Base-by-base conservation (phyloP, 75 land plant genomes). In the Sequoiadendron giganteum region DNA sequence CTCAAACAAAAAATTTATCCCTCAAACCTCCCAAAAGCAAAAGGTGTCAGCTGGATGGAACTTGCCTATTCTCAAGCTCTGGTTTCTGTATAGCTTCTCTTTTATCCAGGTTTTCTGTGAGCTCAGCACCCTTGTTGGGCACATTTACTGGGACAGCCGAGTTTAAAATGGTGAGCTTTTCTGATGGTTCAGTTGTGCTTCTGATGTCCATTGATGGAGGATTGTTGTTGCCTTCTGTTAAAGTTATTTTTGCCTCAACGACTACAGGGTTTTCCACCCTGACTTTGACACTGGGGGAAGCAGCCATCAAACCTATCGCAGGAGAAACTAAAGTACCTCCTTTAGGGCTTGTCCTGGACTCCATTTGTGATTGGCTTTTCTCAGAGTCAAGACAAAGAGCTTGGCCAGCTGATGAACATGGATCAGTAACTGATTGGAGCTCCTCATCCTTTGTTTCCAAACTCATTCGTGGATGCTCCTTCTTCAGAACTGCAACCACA, bases 241-340 rank as follows among this genome's bases (percentile, higher is more conserved):
- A 14, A 3, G 1, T 15, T 36, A 36, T 38, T 76, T 76, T 36
- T 76, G 38, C 79, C 79, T 76, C 36, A 30, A 16, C 19, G 38
- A 2, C 40, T 76, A 30, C 79, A 76, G 79, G 36, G 79, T 76
- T 76, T 38, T 76, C 79, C 40, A 14, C 14, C 38, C 38, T 38
- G 40, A 18, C 40, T 76, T 76, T 76, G 11, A 76, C 40, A 38
- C 38, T 38, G 16, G 79, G 21, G 40, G 79, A 76, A 76, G 39
- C 79, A 38, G 79, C 79, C 80, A 77, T 77, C 80, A 77, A 77
- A 18, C 42, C 80, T 77, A 38, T 77, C 19, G 38, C 42, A 77
- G 80, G 19, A 38, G 40, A 15, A 38, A 77, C 80, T 38, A 38
- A 38, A 36, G 80, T 38, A 36, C 38, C 80, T 77, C 21, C 80